Base-by-base conservation (phyloP, 352 stramenopile genomes). In the Phytophthora quininea region DNA sequence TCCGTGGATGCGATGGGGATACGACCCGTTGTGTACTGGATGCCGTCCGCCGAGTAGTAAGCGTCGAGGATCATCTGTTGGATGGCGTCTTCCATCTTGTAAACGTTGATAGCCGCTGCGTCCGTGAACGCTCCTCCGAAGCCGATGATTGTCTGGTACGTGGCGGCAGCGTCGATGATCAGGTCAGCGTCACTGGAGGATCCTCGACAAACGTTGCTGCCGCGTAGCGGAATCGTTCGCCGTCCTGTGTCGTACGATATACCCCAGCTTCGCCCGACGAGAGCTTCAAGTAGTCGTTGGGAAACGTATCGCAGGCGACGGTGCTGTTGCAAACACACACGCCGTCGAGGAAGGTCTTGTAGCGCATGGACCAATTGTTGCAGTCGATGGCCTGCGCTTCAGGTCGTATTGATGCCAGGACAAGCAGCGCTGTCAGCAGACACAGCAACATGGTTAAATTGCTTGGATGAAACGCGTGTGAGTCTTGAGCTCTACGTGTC, bases 121-220 rank as follows among this genome's bases (percentile, higher is more conserved):
- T 96, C 89, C 9, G 89, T 96, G 77, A 96, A 96, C 0, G 88
- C 85, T 6, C 84, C 89, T 38, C 89, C 89, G 46, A 96, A 96
- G 2, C 85, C 88, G 10, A 91, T 67, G 37, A 96, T 91, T n/a
- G 80, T 67, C 62, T 95, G 78, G 56, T 82, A 84, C 45, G 45
- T 83, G 40, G 68, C 74, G 6, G 19, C 62, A 29, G 56, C 56
- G 54, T 82, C 64, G 35, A 84, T 71, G 19, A 57, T 67, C 27
- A 88, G 47, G 52, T 83, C 74, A 8, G 64, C 64, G 0, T 65
- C 62, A 32, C 51, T 32, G 15, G 55, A 50, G n/a, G 57, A 6
- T 64, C 30, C 27, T 68, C 68, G 11, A 67, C 48, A 24, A 73
- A 65, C 27, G 70, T 59, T 8, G 53, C 52, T 24, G 47, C 58